phyloP scores from a whole-genome alignment of 352 stramenopile species.

The Plasmopara halstedii region DNA sequence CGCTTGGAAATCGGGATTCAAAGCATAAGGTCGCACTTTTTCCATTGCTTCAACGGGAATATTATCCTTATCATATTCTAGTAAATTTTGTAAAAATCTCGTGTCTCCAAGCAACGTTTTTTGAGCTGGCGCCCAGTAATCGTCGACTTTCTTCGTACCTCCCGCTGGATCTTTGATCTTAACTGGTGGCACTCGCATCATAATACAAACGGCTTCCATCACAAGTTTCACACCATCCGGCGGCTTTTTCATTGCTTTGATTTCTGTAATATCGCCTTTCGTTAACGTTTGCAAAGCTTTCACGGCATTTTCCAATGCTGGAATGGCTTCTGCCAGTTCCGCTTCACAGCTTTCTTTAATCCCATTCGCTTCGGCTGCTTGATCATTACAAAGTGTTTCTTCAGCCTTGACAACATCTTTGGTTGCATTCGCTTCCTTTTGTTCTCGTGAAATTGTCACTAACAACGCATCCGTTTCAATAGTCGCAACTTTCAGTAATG shows the following conservation, averaged over 20 bases:
- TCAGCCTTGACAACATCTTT: conserved; percentile 80
- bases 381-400: conserved; percentile 80
- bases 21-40: conserved; percentile 79
- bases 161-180: conserved; percentile 93
- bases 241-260: conserved; percentile 96
- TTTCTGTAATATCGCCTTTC: conserved; percentile 92
- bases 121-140: conserved; percentile 92
- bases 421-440: conserved; percentile 83
- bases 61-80: conserved; percentile 96
- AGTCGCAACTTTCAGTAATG: conserved; percentile 87
- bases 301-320: conserved; percentile 86
- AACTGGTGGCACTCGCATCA: conserved; percentile 89
- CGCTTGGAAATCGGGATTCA: conserved; percentile 88
- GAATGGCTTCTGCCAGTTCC: conserved; percentile 89
- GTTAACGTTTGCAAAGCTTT: conserved; percentile 90
- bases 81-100: conserved; percentile 88
- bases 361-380: conserved; percentile 78
- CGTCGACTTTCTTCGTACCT: conserved; percentile 89
- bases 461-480: conserved; percentile 87
- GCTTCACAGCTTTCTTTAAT: conserved; percentile 91
- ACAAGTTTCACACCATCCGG: conserved; percentile 92
- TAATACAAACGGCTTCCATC: conserved; percentile 94
- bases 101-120: conserved; percentile 92
- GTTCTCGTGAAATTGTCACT: conserved; percentile 78
- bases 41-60: conserved; percentile 87